Conservation (phyloP, 768 basidiomycete species). For the Xanthoconium stramineum region DNA sequence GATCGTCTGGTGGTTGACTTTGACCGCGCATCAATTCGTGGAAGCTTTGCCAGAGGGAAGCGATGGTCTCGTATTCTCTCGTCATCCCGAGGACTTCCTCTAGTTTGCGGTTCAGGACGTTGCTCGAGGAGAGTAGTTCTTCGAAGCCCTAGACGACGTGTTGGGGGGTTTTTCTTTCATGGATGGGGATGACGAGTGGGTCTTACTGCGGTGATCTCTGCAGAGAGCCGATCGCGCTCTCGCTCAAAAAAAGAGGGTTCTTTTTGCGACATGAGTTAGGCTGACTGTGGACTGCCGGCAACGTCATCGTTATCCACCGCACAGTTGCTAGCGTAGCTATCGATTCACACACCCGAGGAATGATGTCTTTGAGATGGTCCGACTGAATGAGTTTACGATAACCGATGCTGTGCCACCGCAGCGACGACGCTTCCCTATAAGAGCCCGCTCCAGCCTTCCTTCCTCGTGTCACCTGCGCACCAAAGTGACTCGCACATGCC, state of each 20-base stretch:
- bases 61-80: constrained; percentile 86
- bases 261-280: constrained; percentile 24
- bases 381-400: too few species aligned
- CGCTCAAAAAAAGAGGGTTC: constrained; percentile 70
- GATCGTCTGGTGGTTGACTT: constrained; percentile 29
- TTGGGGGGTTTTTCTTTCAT: not conserved
- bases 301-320: too few species aligned
- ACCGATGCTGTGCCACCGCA: too few species aligned
- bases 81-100: constrained; percentile 94
- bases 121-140: constrained; percentile 79
- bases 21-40: constrained; percentile 70
- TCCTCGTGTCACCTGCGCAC: too few species aligned
- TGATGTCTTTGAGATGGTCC: too few species aligned
- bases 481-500: constrained; percentile 1
- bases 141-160: constrained; percentile 67
- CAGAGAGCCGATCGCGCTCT: constrained; percentile 71
- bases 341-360: too few species aligned
- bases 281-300: too few species aligned
- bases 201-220: constrained; percentile 70
- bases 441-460: too few species aligned
- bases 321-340: too few species aligned
- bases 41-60: constrained; percentile 79
- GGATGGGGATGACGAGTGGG: not conserved
- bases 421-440: too few species aligned
- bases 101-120: constrained; percentile 83